These are phyloP conservation scores for Dothistroma septosporum DNA, from an alignment of 2,329 filamentous ascomycete species.

Conservation along the genomic window DNA sequence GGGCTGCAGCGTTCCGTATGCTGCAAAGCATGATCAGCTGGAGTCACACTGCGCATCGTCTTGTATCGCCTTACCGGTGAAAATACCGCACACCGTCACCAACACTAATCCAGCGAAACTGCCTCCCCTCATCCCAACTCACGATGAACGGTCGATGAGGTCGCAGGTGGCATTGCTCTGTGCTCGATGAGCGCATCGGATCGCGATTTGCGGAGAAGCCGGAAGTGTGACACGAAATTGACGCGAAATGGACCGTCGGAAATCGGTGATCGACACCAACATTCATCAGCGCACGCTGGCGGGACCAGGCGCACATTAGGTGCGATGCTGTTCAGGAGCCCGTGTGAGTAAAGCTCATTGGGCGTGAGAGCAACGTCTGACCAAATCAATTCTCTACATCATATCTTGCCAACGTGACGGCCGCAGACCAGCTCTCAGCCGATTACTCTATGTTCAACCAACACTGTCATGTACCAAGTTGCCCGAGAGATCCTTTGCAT, in stretches of 20 bases:
- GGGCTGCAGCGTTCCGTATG: conserved; percentile 30
- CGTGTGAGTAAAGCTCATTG: background rate
- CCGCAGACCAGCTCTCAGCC: background rate
- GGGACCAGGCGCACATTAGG: background rate
- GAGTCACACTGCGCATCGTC: background rate
- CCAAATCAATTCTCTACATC: background rate
- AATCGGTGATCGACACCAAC: background rate
- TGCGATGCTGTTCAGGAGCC: background rate
- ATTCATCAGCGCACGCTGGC: background rate
- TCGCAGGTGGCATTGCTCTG: background rate
- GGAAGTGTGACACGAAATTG: background rate
- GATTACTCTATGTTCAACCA: conserved; percentile 18
- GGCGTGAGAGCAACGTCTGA: too few species aligned
- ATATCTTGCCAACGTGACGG: background rate
- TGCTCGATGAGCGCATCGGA: conserved; percentile 3
- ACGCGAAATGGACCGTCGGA: background rate
- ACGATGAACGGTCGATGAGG: background rate
- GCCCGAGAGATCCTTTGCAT: conserved; percentile 40
- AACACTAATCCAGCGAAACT: conserved; percentile 4
- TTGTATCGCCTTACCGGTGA: conserved; percentile 15
- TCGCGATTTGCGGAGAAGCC: background rate
- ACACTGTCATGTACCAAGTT: conserved; percentile 38
- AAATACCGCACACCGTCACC: conserved; percentile 18
- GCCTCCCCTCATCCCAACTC: conserved; percentile 9
- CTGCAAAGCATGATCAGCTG: conserved; percentile 13